phyloP scores from a whole-genome alignment of 306 rosid genomes.

The Casuarina cunninghamiana region DNA sequence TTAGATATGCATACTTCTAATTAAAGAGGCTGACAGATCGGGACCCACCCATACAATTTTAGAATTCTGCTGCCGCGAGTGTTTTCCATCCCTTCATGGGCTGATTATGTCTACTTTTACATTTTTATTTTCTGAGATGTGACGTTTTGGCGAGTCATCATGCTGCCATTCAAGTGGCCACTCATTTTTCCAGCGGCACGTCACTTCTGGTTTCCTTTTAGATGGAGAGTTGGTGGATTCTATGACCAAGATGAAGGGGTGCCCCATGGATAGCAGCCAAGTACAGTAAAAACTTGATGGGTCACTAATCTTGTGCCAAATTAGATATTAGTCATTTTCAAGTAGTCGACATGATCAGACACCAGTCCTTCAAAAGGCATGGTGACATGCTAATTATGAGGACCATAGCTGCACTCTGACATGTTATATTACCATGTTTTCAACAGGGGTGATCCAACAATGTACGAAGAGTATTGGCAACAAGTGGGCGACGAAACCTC shows the following conservation, averaged over 20 bases:
- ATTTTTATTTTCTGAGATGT: not conserved
- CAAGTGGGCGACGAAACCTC: constrained; percentile 59
- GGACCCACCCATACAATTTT: constrained; percentile 34
- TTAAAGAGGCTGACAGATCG: constrained; percentile 33
- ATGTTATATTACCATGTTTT: constrained; percentile 8
- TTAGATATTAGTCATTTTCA: not conserved
- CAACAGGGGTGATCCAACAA: constrained; percentile 86
- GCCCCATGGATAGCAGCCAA: no score
- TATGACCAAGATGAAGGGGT: not conserved
- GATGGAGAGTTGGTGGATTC: not conserved
- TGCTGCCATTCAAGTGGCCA: not conserved
- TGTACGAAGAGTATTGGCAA: constrained; percentile 75
- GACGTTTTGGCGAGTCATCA: not conserved
- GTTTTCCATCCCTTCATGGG: not conserved
- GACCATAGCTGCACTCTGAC: constrained; percentile 8
- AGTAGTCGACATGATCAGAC: not conserved
- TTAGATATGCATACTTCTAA: constrained; percentile 23
- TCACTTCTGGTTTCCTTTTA: not conserved
- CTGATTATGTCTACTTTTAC: constrained; percentile 15
- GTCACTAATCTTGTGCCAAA: not conserved
- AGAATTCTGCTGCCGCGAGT: constrained; percentile 10
- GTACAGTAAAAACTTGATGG: not conserved
- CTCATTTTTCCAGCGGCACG: not conserved
- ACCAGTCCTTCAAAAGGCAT: not conserved
- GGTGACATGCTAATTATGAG: not conserved